Evolutionary conservation across 768 basidiomycete species (phyloP).

Genomic region (Lepiota brunneoincarnata): DNA sequence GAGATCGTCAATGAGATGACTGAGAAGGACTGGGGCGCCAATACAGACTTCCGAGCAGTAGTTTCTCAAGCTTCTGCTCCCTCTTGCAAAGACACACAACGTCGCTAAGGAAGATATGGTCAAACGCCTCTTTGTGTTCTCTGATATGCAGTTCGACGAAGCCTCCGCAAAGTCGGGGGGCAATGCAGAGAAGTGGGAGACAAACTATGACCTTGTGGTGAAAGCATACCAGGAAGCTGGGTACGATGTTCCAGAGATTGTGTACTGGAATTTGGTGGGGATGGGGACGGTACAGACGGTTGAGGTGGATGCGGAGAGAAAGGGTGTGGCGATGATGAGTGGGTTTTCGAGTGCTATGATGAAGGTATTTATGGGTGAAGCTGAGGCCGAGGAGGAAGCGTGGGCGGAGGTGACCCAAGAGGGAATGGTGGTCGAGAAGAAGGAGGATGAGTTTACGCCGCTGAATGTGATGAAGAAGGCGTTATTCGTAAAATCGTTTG

Average conservation of each 20-base stretch:
- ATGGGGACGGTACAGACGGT: slow-evolving; percentile 23
- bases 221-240: slow-evolving; percentile 56
- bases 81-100: slow-evolving; percentile 52
- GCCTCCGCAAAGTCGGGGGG: slow-evolving; percentile 4
- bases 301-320: slow-evolving; percentile 49
- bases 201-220: slow-evolving; percentile 58
- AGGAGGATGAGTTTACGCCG: slow-evolving; percentile 35
- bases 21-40: slow-evolving; percentile 44
- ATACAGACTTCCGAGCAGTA: slow-evolving; percentile 61
- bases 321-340: slow-evolving; percentile 67
- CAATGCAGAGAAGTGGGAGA: slow-evolving; percentile 44
- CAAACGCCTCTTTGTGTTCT: slow-evolving; percentile 72
- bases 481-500: slow-evolving; percentile 47
- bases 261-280: slow-evolving; percentile 63
- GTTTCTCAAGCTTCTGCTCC: slow-evolving; percentile 62
- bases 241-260: slow-evolving; percentile 70
- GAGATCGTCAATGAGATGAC: slow-evolving; percentile 37
- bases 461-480: slow-evolving; percentile 45
- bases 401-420: slow-evolving; percentile 36
- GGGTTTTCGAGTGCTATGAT: slow-evolving; percentile 69
- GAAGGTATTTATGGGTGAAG: slow-evolving; percentile 69
- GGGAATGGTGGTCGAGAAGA: slow-evolving; percentile 24
- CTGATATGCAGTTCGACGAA: slow-evolving; percentile 75
- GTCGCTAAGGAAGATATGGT: slow-evolving; percentile 72
- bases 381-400: slow-evolving; percentile 26